Evolutionary conservation across 2,329 filamentous ascomycete genomes (phyloP).

Genomic region (Chaetothyriales sp.): DNA sequence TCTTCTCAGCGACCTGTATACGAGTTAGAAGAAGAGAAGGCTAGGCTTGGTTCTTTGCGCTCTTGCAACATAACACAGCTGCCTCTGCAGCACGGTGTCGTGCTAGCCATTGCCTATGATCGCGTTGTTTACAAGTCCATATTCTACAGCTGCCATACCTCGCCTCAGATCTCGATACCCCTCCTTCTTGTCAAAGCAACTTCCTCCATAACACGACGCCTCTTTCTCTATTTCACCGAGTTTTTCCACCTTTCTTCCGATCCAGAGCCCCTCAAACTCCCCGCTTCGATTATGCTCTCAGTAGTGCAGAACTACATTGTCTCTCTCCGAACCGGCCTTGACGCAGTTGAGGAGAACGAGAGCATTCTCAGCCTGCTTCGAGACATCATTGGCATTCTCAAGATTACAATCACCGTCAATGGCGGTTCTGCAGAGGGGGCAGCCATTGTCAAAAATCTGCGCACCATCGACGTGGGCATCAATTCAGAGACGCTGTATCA

Average conservation of each 20-base stretch:
- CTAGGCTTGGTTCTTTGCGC: conserved; percentile 8
- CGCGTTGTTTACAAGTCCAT: conserved; percentile 9
- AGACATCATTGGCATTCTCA: conserved; percentile 8
- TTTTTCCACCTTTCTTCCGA: conserved; percentile 7
- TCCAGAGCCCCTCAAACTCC: conserved; percentile 6
- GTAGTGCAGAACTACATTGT: conserved; percentile 6
- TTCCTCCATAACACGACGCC: conserved; percentile 2
- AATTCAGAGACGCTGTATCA: conserved; percentile 5
- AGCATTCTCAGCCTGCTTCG: background rate
- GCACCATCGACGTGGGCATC: conserved; percentile 11
- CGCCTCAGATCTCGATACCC: background rate
- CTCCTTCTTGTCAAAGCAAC: conserved; percentile 10
- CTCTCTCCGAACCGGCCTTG: background rate
- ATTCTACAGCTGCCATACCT: conserved; percentile 4
- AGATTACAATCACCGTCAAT: conserved; percentile 10
- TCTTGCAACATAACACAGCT: conserved; percentile 8
- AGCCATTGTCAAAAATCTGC: conserved; percentile 11
- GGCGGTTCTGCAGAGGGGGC: background rate
- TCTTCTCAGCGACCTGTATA: conserved; percentile 4
- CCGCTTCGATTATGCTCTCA: conserved; percentile 4
- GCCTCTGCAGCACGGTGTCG: conserved; percentile 1
- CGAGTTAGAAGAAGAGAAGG: conserved; percentile 11
- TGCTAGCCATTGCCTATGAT: conserved; percentile 10
- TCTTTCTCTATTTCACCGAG: conserved; percentile 6
- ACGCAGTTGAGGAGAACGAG: background rate